Percentiles rank a stretch among this genome's conserved stretches.
phyloP scores from a whole-genome alignment of 2,329 filamentous ascomycete species.

The Phialemoniopsis sp. region DNA sequence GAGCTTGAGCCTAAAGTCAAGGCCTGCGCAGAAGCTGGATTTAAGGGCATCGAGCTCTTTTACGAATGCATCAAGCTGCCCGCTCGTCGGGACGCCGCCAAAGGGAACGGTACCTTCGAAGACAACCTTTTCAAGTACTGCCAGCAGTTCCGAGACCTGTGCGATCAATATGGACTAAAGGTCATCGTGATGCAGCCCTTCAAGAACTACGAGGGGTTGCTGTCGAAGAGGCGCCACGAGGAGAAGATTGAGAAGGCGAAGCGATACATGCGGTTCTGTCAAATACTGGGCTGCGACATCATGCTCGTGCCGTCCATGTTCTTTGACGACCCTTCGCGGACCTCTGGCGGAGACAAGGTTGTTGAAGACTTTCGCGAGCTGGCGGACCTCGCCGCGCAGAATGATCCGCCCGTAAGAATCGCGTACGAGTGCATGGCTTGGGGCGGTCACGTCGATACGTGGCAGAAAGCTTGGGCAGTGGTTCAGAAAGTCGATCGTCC shows the following conservation, averaged over 20 bases:
- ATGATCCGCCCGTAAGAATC: slow-evolving; percentile 45
- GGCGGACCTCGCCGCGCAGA: slow-evolving; percentile 48
- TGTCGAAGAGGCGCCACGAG: slow-evolving; percentile 42
- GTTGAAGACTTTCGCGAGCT: slow-evolving; percentile 47
- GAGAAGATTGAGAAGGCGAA: slow-evolving; percentile 48
- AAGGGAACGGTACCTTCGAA: too few relatives aligned
- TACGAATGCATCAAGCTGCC: too few relatives aligned
- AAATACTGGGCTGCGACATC: slow-evolving; percentile 53
- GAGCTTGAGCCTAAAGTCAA: too few relatives aligned
- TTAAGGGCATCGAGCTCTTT: too few relatives aligned
- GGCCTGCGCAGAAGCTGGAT: too few relatives aligned
- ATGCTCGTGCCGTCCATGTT: slow-evolving; percentile 61
- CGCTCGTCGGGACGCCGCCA: too few relatives aligned
- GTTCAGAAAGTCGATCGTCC: slow-evolving; percentile 46
- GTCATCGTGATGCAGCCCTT: slow-evolving; percentile 60
- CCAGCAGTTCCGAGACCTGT: too few relatives aligned
- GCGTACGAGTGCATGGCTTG: slow-evolving; percentile 59
- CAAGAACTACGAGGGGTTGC: slow-evolving; percentile 58
- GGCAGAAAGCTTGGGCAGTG: slow-evolving; percentile 55
- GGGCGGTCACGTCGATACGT: slow-evolving; percentile 55
- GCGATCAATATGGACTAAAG: too few relatives aligned
- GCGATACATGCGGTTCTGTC: slow-evolving; percentile 54
- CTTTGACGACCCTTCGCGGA: slow-evolving; percentile 30
- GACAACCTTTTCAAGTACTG: too few relatives aligned
- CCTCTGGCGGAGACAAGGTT: slow-evolving; percentile 40